A percentile compares a stretch with the other conserved stretches of the same genome.
Evolutionary conservation across 139 green algal genomes (phyloP).

Genomic region (Volvox reticuliferus): DNA sequence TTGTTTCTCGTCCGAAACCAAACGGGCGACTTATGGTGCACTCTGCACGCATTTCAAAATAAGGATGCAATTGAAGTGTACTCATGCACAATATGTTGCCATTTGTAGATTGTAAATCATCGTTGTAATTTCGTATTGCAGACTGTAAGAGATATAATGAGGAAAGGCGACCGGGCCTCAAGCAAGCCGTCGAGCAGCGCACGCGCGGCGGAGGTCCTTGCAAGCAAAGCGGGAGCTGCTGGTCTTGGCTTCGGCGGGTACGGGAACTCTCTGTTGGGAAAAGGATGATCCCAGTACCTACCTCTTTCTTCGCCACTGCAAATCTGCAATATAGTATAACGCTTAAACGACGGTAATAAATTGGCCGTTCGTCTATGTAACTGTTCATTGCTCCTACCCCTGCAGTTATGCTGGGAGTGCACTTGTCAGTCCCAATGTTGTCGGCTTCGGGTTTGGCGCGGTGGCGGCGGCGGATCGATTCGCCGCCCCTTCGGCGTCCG

Average conservation of each 20-base stretch:
- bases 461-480: not conserved
- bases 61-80: too few relatives aligned
- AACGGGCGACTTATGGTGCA: too few relatives aligned
- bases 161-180: not conserved
- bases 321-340: not conserved
- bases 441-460: slow-evolving; percentile 60
- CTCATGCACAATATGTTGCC: too few relatives aligned
- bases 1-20: too few relatives aligned
- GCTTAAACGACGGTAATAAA: too few relatives aligned
- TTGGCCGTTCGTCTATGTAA: not conserved
- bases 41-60: too few relatives aligned
- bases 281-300: too few relatives aligned
- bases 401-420: slow-evolving; percentile 51
- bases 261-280: not conserved
- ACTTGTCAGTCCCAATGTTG: not conserved
- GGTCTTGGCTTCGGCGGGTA: slow-evolving; percentile 62
- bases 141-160: not conserved
- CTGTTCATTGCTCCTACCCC: not conserved
- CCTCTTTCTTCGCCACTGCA: too few relatives aligned
- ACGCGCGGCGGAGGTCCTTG: slow-evolving; percentile 56
- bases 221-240: slow-evolving; percentile 34
- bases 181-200: slow-evolving; percentile 55
- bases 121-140: not conserved
- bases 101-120: not conserved
- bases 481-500: not conserved